Base-by-base conservation (phyloP, 225 moss, liverwort and hornwort genomes). In the Asterella californica region DNA sequence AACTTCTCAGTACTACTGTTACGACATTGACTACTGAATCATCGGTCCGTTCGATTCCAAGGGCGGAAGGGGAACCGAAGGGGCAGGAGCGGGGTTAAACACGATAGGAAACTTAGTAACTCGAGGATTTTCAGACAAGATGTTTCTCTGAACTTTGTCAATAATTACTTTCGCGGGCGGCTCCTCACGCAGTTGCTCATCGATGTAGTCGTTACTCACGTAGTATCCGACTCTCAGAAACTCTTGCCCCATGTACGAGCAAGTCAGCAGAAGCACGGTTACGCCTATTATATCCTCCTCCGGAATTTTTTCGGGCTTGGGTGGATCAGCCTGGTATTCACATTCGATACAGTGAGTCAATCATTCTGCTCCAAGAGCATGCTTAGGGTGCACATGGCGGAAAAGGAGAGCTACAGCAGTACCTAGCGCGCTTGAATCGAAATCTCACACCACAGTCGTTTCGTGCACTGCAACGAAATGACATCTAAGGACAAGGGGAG, bases 251-350 rank as follows among this genome's bases (percentile, higher is more conserved):
- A 90, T 52, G 69, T 97, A 94, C 0, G 97, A 94, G 42, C 97
- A 94, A 0, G 97, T 99, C 80, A 99, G 79, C 70, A 99, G 38
- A 17, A 99, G 79, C 52, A 99, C 94, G 12, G 93, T 99, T 36
- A 99, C 94, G 6, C 97, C 94, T n/a, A 93, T 93, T 6, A 93
- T 88, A 49, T 97, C 97, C 61, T 93, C 97, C 74, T 94, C 97
- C 0, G 94, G 97, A 5, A 99, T 99, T 76, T 91, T 94, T 0
- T 91, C 88, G 0, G 84, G 83, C 24, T 93, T 87, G 0, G 94
- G 94, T 0, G 94, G 91, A 80, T 94, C 92, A 2, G 97, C 97
- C 97, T 99, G 83, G n/a, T 15, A 42, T 76, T 38, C 27, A 55
- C 29, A 0, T 62, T 62, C 9, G 62, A 77, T 2, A 62, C 6